Conservation (phyloP, 352 stramenopile genomes). For the Phytophthora colocasiae region DNA sequence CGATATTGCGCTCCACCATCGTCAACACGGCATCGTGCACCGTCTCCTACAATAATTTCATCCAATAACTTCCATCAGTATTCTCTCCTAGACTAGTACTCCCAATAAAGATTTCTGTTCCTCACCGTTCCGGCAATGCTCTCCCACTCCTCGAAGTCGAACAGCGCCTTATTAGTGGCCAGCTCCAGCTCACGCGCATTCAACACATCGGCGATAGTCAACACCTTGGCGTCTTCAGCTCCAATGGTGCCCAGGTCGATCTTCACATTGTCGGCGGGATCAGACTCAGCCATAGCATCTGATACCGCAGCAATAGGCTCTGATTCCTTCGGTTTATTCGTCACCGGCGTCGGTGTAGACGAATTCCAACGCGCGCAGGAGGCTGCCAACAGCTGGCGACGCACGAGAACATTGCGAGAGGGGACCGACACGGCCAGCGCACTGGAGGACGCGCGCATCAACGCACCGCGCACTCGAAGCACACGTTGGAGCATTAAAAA, state of each 20-base stretch:
- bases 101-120: background rate
- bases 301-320: background rate
- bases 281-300: slow-evolving; percentile 10
- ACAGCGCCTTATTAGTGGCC: slow-evolving; percentile 40
- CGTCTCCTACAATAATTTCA: slow-evolving; percentile 54
- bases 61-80: slow-evolving; percentile 8
- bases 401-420: slow-evolving; percentile 5
- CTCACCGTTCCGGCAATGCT: slow-evolving; percentile 71
- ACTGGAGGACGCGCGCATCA: slow-evolving; percentile 22
- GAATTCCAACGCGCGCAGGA: slow-evolving; percentile 31
- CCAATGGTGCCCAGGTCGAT: slow-evolving; percentile 64
- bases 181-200: slow-evolving; percentile 63
- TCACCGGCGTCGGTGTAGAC: slow-evolving; percentile 13
- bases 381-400: slow-evolving; percentile 27
- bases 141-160: slow-evolving; percentile 79
- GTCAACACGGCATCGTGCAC: slow-evolving; percentile 78
- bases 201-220: slow-evolving; percentile 81
- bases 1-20: slow-evolving; percentile 85
- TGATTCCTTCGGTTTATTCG: slow-evolving; percentile 15
- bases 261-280: slow-evolving; percentile 41
- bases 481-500: slow-evolving; percentile 20
- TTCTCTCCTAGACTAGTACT: background rate
- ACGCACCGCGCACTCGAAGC: slow-evolving; percentile 25
- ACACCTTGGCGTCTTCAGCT: slow-evolving; percentile 66
- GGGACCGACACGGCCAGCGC: slow-evolving; percentile 2